Base-by-base conservation (phyloP, 177 flowering plant genomes). In the Tripterygium wilfordii region DNA sequence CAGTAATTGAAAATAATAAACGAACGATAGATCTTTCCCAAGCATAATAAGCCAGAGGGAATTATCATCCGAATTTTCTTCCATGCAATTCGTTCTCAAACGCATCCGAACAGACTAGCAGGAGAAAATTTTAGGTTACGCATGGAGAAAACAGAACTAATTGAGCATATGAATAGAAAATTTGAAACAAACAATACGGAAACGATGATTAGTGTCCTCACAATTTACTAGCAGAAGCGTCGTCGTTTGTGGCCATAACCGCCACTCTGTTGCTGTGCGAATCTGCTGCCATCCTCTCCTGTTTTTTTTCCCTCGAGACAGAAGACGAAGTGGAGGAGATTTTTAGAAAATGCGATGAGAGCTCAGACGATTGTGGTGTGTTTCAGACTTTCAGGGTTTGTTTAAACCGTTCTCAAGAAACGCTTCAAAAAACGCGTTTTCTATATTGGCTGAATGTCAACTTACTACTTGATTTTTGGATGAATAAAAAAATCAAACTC, bases 211-310 rank as follows among this genome's bases (percentile, higher is more conserved):
- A 85, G 92, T 92, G n/a, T n/a, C n/a, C 38, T 7, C 26, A 40
- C 44, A n/a, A n/a, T n/a, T n/a, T 92, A 57, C 98, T 88, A 45
- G 98, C 98, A 10, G 96, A 82, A 28, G 98, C 98, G 46, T 92
- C 96, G 65, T 92, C 98, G 73, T 92, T 92, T n/a, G 98, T 92
- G 36, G 96, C 98, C 50, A 85, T 95, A 47, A 92, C 96, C n/a
- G 98, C 94, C n/a, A 69, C 87, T 29, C 66, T 78, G 66, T 83
- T 85, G 78, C 92, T 79, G 5, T 48, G 72, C 10, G 76, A 65
- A 66, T 76, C 79, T 8, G 59, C 29, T 25, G 38, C 54, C 14
- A 44, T 20, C 23, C 19, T 54, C 43, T 54, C 67, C 58, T 74
- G 19, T 45, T 49, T 23, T 10, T 20, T 10, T 16, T 36, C 13